Conservation (phyloP, 2,329 filamentous ascomycete genomes). For the Talaromyces marneffei region DNA sequence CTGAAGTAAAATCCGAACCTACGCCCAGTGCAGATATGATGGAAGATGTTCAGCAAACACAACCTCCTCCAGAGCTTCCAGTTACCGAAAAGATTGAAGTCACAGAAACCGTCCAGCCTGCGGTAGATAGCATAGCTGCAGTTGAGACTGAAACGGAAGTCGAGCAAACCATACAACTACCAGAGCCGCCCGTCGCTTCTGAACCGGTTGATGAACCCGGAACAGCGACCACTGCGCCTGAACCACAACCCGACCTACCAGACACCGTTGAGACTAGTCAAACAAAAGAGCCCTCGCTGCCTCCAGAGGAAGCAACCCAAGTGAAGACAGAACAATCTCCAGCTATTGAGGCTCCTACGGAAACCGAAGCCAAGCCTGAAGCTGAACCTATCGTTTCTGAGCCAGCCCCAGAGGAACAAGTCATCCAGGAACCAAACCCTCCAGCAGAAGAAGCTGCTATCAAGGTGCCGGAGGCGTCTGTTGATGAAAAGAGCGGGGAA, state of each 20-base stretch:
- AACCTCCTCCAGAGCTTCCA: not conserved
- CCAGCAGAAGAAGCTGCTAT: not conserved
- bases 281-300: slow-evolving; percentile 7
- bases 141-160: not conserved
- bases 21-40: not conserved
- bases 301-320: not conserved
- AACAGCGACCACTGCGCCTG: slow-evolving; percentile 8
- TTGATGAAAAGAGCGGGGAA: not conserved
- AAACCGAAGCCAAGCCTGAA: not conserved
- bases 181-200: not conserved
- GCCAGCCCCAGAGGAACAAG: not conserved
- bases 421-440: not conserved
- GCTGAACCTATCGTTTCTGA: not conserved
- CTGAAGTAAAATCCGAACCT: not conserved
- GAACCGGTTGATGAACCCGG: slow-evolving; percentile 13
- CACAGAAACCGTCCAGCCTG: not conserved
- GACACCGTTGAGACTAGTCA: slow-evolving; percentile 45
- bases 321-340: not conserved
- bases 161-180: not conserved
- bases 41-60: not conserved
- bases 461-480: not conserved
- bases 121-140: not conserved
- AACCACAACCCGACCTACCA: slow-evolving; percentile 42
- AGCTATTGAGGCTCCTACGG: not conserved
- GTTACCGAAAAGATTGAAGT: not conserved